Base-by-base conservation (phyloP, 257 asterid species). In the Echium plantagineum region DNA sequence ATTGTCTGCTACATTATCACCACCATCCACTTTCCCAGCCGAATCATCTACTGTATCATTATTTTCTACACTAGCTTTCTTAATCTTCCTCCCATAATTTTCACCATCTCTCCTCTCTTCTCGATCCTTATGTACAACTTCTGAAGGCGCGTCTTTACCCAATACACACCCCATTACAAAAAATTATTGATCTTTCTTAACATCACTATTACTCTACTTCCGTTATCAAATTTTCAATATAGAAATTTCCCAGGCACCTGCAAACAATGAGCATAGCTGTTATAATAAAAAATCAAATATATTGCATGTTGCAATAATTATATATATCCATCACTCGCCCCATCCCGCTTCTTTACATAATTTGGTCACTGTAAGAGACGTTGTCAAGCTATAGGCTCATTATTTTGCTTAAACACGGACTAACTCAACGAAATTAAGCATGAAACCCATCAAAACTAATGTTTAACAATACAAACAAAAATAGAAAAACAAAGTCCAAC, bases 141-240 rank as follows among this genome's bases (percentile, higher is more conserved):
- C 80, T 0, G 78, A 66, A 7, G 80, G 69, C 16, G 56, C 77
- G 60, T 71, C 83, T 51, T 75, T 72, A 60, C 83, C 78, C 28
- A 78, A 49, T 56, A 78, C 76, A 69, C 83, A 78, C 66, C 83
- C 80, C 83, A 78, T 78, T 56, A 47, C 58, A 55, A 64, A 71
- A 72, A 62, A 13, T 75, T 65, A 78, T 55, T 66, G 62, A 60
- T 74, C 80, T 71, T 71, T 63, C 78, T 64, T 63, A 67, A 63
- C 71, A 74, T 71, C 61, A 66, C 72, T 71, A 66, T 55, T 18
- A 66, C 54, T 47, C 58, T 61, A 46, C 59, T 52, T 20, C n/a
- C 57, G 17, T 56, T 10, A 53, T 21, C 51, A 64, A 67, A 71
- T 57, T 49, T 68, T 20, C 63, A 28, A 57, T 20, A 57, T 8